These are phyloP conservation scores for Lepidopterella palustris DNA, from an alignment of 495 filamentous ascomycete species.

Conservation along the genomic window DNA sequence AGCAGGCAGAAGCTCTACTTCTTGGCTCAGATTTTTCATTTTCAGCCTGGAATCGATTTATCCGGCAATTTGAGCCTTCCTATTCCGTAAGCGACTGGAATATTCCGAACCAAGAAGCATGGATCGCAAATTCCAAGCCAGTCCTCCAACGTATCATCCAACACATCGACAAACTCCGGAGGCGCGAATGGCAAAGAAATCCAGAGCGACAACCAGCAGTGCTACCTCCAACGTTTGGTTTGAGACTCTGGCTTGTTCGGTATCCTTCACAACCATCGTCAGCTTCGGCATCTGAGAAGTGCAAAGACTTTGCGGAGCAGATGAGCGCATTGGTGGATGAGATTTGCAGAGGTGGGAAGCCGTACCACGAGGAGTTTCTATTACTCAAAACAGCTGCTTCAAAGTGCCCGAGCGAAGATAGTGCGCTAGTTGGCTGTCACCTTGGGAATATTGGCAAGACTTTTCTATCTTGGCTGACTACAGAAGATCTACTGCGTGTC, in stretches of 20 bases:
- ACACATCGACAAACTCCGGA: conserved; percentile 16
- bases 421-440: conserved; percentile 1
- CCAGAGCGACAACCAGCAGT: conserved; percentile 10
- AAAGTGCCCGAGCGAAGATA: not conserved
- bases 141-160: conserved; percentile 23
- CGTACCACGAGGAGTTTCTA: conserved; percentile 11
- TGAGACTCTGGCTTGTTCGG: conserved; percentile 29
- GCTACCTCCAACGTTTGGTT: conserved; percentile 28
- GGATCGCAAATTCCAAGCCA: conserved; percentile 9
- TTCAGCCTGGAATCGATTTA: not conserved
- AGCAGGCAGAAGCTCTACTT: not conserved
- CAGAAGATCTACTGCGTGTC: conserved; percentile 12
- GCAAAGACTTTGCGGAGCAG: conserved; percentile 11
- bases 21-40: not conserved
- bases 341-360: not conserved
- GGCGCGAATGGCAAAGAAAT: conserved; percentile 16
- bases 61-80: not conserved
- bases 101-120: not conserved
- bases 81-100: not conserved
- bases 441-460: conserved; percentile 17
- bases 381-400: not conserved
- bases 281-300: not conserved
- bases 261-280: conserved; percentile 18
- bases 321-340: conserved; percentile 1
- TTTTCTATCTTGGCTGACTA: conserved; percentile 12